Percentiles rank a stretch among this genome's conserved stretches.
Conservation (phyloP, 345 rosid species). For the Dovyalis caffra region DNA sequence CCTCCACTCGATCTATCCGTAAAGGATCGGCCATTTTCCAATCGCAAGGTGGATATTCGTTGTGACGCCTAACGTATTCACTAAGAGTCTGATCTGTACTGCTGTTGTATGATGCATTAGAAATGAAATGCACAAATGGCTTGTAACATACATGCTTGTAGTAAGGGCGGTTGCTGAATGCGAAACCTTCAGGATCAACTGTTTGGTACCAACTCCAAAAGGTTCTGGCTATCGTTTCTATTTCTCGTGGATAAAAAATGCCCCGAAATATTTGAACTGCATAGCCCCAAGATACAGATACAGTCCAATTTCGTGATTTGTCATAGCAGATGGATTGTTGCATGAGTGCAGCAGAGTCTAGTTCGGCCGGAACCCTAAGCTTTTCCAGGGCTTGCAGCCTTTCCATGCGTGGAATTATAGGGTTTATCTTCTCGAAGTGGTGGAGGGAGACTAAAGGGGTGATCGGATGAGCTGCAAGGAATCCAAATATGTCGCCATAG, state of each 20-base stretch:
- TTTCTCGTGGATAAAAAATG: constrained; percentile 43
- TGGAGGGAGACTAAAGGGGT: constrained; percentile 71
- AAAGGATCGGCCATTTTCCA: constrained; percentile 43
- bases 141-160: constrained; percentile 40
- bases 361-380: constrained; percentile 35
- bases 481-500: constrained; percentile 54
- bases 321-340: constrained; percentile 83
- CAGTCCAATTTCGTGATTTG: constrained; percentile 49
- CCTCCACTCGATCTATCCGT: constrained; percentile 30
- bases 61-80: constrained; percentile 33
- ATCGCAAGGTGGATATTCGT: constrained; percentile 33
- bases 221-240: constrained; percentile 55
- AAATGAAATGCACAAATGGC: constrained; percentile 49
- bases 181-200: constrained; percentile 26
- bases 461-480: constrained; percentile 72
- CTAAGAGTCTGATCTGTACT: constrained; percentile 35
- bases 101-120: constrained; percentile 31
- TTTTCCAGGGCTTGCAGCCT: constrained; percentile 46
- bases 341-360: constrained; percentile 62
- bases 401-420: constrained; percentile 57
- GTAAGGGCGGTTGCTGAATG: constrained; percentile 60
- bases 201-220: constrained; percentile 57
- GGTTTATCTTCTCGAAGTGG: constrained; percentile 60
- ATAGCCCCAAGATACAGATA: constrained; percentile 84
- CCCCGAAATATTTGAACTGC: constrained; percentile 58